A percentile compares a stretch with the other conserved stretches of the same genome.
Conservation (phyloP, 352 stramenopile genomes). For the Globisporangium alternatum region DNA sequence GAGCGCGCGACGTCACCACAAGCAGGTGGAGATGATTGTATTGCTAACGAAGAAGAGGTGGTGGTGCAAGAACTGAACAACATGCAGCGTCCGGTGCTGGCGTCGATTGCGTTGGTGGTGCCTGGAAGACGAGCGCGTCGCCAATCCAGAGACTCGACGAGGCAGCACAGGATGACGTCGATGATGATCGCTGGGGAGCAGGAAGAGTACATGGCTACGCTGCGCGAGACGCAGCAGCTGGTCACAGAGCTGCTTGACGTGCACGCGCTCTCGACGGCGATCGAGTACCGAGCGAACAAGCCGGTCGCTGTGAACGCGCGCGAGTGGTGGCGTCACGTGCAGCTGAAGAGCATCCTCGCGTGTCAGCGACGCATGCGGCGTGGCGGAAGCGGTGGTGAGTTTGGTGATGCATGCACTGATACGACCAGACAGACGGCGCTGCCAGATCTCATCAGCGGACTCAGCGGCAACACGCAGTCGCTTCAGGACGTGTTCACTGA, state of each 20-base stretch:
- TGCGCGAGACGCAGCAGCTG: slow-evolving; percentile 29
- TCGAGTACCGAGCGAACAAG: slow-evolving; percentile 30
- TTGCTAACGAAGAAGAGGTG: neutral
- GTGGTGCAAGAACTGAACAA: neutral
- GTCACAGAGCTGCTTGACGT: slow-evolving; percentile 35
- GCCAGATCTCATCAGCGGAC: neutral
- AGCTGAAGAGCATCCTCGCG: slow-evolving; percentile 24
- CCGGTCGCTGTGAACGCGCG: slow-evolving; percentile 29
- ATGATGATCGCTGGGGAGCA: neutral
- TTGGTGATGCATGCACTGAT: neutral
- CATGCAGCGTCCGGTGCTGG: neutral
- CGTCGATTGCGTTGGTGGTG: neutral
- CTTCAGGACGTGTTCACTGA: slow-evolving; percentile 15
- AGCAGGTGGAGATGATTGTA: neutral
- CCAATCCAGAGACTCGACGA: neutral
- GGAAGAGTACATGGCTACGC: slow-evolving; percentile 26
- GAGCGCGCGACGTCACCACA: neutral
- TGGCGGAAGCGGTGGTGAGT: neutral
- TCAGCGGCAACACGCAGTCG: neutral
- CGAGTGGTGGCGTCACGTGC: slow-evolving; percentile 46
- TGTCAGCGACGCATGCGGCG: slow-evolving; percentile 3
- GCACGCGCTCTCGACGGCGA: slow-evolving; percentile 32
- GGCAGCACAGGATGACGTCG: neutral
- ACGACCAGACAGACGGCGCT: slow-evolving; percentile 2
- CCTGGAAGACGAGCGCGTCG: neutral